Percentiles rank a stretch among this genome's conserved stretches.
Conservation (phyloP, 2,329 filamentous ascomycete genomes). For the Cyphellophora attinorum region DNA sequence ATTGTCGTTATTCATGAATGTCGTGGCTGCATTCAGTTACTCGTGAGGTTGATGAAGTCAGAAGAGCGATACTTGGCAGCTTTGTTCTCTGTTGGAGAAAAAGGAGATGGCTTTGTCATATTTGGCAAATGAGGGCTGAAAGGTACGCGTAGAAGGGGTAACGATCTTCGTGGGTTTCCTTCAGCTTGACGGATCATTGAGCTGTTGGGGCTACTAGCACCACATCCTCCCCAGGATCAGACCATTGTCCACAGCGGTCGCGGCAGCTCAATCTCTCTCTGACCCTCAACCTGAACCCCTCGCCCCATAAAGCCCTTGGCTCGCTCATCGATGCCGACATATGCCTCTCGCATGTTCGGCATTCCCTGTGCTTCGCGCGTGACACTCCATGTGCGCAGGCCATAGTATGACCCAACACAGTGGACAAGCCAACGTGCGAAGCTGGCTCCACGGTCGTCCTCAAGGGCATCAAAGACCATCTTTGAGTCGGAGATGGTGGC, state of each 20-base stretch:
- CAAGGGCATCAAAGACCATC: conserved; percentile 71
- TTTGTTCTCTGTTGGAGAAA: too few relatives aligned
- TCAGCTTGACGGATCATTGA: too few relatives aligned
- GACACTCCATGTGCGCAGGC: conserved; percentile 72
- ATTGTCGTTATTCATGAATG: too few relatives aligned
- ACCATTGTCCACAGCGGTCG: conserved; percentile 25
- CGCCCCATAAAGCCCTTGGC: conserved; percentile 23
- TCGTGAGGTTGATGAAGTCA: too few relatives aligned
- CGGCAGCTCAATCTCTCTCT: conserved; percentile 20
- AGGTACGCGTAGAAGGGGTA: too few relatives aligned
- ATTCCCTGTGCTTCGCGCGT: conserved; percentile 12
- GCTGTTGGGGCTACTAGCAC: too few relatives aligned
- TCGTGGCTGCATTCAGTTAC: too few relatives aligned
- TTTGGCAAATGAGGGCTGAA: too few relatives aligned
- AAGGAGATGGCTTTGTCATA: too few relatives aligned
- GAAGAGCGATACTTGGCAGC: too few relatives aligned
- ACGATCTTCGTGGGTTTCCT: too few relatives aligned
- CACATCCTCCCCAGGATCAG: too few relatives aligned
- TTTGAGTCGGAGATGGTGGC: conserved; percentile 44
- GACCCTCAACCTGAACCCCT: conserved; percentile 12
- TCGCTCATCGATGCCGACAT: conserved; percentile 57
- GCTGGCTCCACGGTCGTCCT: conserved; percentile 63
- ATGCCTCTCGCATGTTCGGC: conserved; percentile 50
- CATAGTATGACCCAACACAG: conserved; percentile 86
- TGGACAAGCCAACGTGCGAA: conserved; percentile 95